Conservation (phyloP, 73 alveolate genomes). For the Stentor coeruleus region DNA sequence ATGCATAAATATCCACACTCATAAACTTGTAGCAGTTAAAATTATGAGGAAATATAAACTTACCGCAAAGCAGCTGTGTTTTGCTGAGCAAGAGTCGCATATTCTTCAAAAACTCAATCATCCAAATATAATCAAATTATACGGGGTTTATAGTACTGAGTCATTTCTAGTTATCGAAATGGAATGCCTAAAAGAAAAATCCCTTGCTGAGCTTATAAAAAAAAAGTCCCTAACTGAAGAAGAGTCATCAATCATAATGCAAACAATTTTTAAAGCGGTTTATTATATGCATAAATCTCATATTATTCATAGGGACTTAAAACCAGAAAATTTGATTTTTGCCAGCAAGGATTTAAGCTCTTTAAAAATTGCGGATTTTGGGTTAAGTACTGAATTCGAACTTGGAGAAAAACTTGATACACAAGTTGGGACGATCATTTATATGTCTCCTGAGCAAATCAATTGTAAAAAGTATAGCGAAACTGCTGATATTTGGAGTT, state of each 20-base stretch:
- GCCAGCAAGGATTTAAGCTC: neutral
- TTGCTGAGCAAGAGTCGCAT: too few species aligned
- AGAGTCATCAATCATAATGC: too few species aligned
- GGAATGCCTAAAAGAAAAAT: too few species aligned
- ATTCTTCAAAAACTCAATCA: too few species aligned
- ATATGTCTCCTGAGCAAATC: conserved; percentile 87
- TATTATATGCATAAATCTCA: conserved; percentile 37
- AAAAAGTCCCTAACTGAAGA: too few species aligned
- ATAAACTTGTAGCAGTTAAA: neutral
- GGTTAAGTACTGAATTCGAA: conserved; percentile 39
- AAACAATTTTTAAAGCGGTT: too few species aligned
- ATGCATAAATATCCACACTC: neutral
- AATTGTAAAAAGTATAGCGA: conserved; percentile 60
- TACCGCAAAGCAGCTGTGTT: too few species aligned
- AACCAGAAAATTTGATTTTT: conserved; percentile 61
- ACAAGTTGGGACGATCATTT: conserved; percentile 66
- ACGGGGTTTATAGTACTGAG: too few species aligned
- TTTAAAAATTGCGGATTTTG: conserved; percentile 69
- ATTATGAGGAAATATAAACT: too few species aligned
- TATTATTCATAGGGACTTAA: conserved; percentile 67
- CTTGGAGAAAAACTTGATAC: conserved; percentile 14
- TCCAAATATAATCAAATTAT: too few species aligned
- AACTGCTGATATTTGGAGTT: conserved; percentile 72
- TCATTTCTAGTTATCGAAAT: too few species aligned
- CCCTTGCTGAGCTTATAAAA: too few species aligned